Conservation (phyloP, 169 alveolate species). For the Eimeria zaria region DNA sequence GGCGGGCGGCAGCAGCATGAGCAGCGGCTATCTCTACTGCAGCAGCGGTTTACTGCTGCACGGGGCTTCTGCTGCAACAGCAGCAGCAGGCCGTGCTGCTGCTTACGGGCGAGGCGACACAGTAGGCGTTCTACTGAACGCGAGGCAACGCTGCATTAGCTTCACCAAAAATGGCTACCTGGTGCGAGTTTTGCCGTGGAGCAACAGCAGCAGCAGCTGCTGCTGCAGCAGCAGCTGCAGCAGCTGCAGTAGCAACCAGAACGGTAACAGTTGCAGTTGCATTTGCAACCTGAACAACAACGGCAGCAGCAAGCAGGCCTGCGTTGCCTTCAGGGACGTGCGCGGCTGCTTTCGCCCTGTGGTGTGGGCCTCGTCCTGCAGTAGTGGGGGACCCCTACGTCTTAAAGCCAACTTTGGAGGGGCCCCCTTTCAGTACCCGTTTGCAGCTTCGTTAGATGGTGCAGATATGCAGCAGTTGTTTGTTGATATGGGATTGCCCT, state of each 20-base stretch:
- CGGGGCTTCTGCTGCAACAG: slow-evolving; percentile 59
- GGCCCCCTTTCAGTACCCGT: slow-evolving; percentile 73
- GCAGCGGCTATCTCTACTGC: slow-evolving; percentile 86
- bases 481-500: slow-evolving; percentile 33
- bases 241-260: not conserved
- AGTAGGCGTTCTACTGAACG: slow-evolving; percentile 84
- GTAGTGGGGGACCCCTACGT: slow-evolving; percentile 7
- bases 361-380: slow-evolving; percentile 77
- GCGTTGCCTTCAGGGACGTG: slow-evolving; percentile 52
- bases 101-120: slow-evolving; percentile 84
- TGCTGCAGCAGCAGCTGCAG: not conserved
- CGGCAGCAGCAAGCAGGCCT: slow-evolving; percentile 3
- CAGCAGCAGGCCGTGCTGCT: slow-evolving; percentile 77
- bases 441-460: slow-evolving; percentile 27
- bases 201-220: slow-evolving; percentile 7
- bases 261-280: not conserved
- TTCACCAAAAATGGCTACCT: slow-evolving; percentile 86
- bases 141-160: slow-evolving; percentile 50
- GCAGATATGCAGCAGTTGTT: slow-evolving; percentile 80
- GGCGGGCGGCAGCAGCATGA: slow-evolving; percentile 80
- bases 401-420: slow-evolving; percentile 86
- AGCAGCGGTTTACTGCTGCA: slow-evolving; percentile 79
- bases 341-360: slow-evolving; percentile 83
- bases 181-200: slow-evolving; percentile 18
- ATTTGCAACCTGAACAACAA: not conserved